Evolutionary conservation across 78 protist genomes (phyloP).

Genomic region (Protostelium mycophagum): DNA sequence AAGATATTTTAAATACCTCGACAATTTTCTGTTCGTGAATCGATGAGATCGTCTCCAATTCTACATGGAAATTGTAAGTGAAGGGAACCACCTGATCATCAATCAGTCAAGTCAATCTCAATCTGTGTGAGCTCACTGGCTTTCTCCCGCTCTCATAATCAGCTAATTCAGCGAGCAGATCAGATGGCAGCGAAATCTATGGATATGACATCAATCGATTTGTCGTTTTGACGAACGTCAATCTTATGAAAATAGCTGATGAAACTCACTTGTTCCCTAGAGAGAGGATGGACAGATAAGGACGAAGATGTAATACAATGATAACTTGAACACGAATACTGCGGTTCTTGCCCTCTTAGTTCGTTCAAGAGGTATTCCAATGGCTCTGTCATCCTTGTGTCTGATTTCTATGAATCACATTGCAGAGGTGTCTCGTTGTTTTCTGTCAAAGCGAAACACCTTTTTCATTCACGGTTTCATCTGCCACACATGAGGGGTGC

Average conservation of each 20-base stretch:
- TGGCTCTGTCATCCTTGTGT: background rate
- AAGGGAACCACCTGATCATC: background rate
- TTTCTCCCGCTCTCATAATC: background rate
- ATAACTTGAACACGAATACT: background rate
- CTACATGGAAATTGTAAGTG: background rate
- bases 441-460: no score
- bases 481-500: no score
- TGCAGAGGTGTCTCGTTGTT: no score
- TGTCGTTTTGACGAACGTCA: no score
- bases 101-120: background rate
- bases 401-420: no score
- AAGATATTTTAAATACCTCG: no score
- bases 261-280: background rate
- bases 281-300: background rate
- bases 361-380: background rate
- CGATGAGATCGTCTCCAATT: background rate
- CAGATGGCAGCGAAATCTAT: background rate
- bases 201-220: no score
- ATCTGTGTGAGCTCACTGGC: background rate
- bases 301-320: background rate
- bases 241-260: background rate
- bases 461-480: no score
- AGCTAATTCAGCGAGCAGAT: background rate
- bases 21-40: background rate
- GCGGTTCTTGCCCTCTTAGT: background rate